A percentile compares a stretch with the other conserved stretches of the same genome.
Conservation (phyloP, 2,329 filamentous ascomycete species). For the Trichoderma oligosporum region DNA sequence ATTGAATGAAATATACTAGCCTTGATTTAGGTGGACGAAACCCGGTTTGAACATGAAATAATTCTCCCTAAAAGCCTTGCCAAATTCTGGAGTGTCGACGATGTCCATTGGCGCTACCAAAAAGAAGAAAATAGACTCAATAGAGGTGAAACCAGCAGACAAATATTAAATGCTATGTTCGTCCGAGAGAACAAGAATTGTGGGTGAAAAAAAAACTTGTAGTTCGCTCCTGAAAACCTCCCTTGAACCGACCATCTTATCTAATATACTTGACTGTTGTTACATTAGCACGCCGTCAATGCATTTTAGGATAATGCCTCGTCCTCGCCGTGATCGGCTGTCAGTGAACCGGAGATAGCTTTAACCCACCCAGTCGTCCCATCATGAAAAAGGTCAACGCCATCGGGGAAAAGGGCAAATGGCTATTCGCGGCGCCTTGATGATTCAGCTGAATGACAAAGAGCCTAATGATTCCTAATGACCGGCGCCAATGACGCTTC, state of each 20-base stretch:
- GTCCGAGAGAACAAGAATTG: not conserved
- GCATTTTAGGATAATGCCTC: not conserved
- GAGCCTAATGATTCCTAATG: not conserved
- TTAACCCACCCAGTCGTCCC: not conserved
- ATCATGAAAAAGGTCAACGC: not conserved
- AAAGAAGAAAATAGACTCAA: too few species aligned
- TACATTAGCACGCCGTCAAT: not conserved
- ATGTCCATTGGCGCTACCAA: not conserved
- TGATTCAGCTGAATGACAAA: constrained; percentile 18
- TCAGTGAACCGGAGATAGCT: too few species aligned
- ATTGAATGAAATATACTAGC: not conserved
- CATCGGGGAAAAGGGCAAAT: not conserved
- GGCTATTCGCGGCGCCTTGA: constrained; percentile 5
- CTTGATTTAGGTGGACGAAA: constrained; percentile 11
- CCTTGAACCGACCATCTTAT: not conserved
- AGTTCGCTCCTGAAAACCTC: not conserved
- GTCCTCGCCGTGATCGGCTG: not conserved
- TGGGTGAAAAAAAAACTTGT: not conserved
- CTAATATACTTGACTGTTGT: not conserved
- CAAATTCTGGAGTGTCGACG: not conserved
- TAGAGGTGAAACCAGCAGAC: too few species aligned
- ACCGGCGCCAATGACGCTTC: not conserved
- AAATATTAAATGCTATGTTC: not conserved
- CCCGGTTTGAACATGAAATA: constrained; percentile 16
- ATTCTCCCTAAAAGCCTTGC: constrained; percentile 4